phyloP scores from a whole-genome alignment of 305 asterid species.

The Lippia alba region DNA sequence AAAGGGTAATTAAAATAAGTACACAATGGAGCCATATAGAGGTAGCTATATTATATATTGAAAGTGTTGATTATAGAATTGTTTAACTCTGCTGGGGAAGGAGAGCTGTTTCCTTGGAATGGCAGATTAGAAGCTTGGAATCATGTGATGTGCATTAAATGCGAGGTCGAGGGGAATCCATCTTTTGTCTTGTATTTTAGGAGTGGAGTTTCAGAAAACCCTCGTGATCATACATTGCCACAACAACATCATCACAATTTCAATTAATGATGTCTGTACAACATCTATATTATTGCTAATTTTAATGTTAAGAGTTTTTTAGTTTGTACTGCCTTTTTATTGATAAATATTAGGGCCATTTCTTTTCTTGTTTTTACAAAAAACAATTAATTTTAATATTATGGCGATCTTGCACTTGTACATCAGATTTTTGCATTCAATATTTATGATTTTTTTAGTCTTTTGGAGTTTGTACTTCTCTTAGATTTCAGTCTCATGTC shows the following conservation, averaged over 20 bases:
- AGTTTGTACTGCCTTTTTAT: no score
- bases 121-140: slow-evolving; percentile 85
- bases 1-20: slow-evolving; percentile 10
- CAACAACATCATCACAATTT: slow-evolving; percentile 42
- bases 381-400: no score
- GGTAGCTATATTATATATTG: slow-evolving; percentile 6
- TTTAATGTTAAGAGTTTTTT: background rate
- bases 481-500: slow-evolving; percentile 63
- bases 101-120: slow-evolving; percentile 68
- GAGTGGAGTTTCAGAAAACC: slow-evolving; percentile 64
- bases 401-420: slow-evolving; percentile 35
- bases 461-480: slow-evolving; percentile 46
- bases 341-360: background rate
- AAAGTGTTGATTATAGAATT: slow-evolving; percentile 38
- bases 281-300: background rate
- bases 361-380: background rate
- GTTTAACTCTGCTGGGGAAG: slow-evolving; percentile 47
- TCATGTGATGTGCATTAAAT: slow-evolving; percentile 95
- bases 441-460: slow-evolving; percentile 27
- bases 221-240: slow-evolving; percentile 62
- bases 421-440: slow-evolving; percentile 34
- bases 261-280: slow-evolving; percentile 32
- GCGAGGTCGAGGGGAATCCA: slow-evolving; percentile 71
- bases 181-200: slow-evolving; percentile 51
- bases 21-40: background rate